Base-by-base conservation (phyloP, 2,329 filamentous ascomycete genomes). In the Ophiocordyceps sinensis region DNA sequence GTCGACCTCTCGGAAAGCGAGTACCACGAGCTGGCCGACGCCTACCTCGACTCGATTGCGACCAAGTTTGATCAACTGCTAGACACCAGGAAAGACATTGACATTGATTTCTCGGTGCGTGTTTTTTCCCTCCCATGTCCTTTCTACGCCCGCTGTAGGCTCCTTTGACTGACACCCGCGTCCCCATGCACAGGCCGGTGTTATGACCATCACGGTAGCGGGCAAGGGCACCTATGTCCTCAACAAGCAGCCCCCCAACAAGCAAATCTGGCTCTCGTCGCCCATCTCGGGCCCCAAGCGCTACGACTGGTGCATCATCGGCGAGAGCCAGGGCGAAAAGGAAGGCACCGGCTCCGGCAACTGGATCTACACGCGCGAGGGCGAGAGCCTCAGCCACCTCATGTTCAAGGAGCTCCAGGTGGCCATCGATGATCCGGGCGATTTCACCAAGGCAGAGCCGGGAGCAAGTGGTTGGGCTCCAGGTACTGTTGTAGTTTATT, bases 241-340 rank as follows among this genome's bases (percentile, higher is more conserved):
- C 65, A 98, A 98, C 75, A 98, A 98, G 64, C 91, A 98, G 62
- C 91, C 91, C 0, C 87, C 89, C 17, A 96, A 95, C 70, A 91
- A 87, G 69, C 91, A 83, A 59, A 94, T 98, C 56, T 98, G 91
- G 91, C 77, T 96, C 37, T 91, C 85, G 31, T 94, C 86, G 36
- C 91, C 91, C 4, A 68, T 86, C 41, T 88, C 85, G 6, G 91
- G 91, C 0, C 91, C 91, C 13, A 95, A 95, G 65, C 80, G 89
- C 44, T 98, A 82, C 66, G 88, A 96, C 61, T 98, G 85, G 75
- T 82, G 94, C 42, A 59, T 88, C 39, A 52, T 68, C 37, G 77
- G 79, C 44, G 85, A 91, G 52, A 70, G 74, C 28, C 82, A 87
- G 52, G 44, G 44, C 23, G 73, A 86, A 56, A 93, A 93, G 65